Base-by-base conservation (phyloP, 768 basidiomycete genomes). In the Kwoniella newhampshirensis region DNA sequence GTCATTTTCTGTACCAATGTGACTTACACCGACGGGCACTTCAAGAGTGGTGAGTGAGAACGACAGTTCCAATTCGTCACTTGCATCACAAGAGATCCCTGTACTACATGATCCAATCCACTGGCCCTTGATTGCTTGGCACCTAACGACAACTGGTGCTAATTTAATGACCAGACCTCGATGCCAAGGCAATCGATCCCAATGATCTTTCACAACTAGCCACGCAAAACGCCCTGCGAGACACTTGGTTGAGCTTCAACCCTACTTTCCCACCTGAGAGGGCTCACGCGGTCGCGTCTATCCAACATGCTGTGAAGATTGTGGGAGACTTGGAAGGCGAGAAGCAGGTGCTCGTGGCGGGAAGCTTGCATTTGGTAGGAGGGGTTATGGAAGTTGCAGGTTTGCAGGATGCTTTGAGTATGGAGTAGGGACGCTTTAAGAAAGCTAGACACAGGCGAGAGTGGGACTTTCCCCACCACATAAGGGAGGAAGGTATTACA, bases 1-100 rank as follows among this genome's bases (percentile, higher is more conserved):
- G 88, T 93, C 55, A 84, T 98, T 43, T 98, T 99, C 77, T 98
- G 93, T 77, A 86, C 91, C 45, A 99, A 98, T 74, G 88, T 96
- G 28, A 99, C 96, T 0, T 99, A 94, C 70, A 81, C 84, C 1
- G 86, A 89, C 61, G 96, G 96, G 0, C 80, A 81, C 28, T 97
- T 85, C 73, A 98, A 97, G 79, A 88, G 89, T 49, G 94, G 94
- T 91, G 66, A 74, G 83, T 70, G 18, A 17, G 68, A 28, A 30
- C 20, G 23, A n/a, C n/a, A n/a, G n/a, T n/a, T n/a, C n/a, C n/a
- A n/a, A n/a, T n/a, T n/a, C n/a, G n/a, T n/a, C n/a, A n/a, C n/a
- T n/a, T n/a, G n/a, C n/a, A n/a, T n/a, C n/a, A n/a, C n/a, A n/a
- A n/a, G n/a, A n/a, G n/a, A n/a, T n/a, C n/a, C n/a, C n/a, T n/a